Conservation (phyloP, 2,329 filamentous ascomycete species). For the Venturia nashicola region DNA sequence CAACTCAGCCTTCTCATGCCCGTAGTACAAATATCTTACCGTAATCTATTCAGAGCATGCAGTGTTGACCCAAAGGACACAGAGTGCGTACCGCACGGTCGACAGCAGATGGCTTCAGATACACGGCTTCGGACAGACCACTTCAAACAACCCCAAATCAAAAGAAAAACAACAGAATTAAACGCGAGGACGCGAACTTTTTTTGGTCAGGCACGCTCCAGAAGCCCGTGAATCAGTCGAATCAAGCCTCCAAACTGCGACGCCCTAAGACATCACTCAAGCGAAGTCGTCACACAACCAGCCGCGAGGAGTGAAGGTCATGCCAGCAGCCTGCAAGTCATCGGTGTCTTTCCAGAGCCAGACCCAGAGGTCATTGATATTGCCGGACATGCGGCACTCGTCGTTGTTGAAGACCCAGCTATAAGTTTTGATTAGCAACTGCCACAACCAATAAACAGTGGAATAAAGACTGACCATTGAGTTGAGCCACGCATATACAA, state of each 20-base stretch:
- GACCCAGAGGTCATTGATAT: neutral
- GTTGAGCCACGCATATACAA: neutral
- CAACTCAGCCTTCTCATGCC: too few species aligned
- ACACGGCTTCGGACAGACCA: too few species aligned
- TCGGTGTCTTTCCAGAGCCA: neutral
- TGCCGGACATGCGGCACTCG: neutral
- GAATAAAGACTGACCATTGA: neutral
- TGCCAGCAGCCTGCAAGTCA: neutral
- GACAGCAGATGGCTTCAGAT: too few species aligned
- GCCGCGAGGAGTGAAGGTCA: neutral
- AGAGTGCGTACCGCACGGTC: too few species aligned
- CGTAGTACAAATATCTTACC: too few species aligned
- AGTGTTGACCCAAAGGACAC: too few species aligned
- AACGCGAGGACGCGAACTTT: too few species aligned
- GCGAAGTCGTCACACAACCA: neutral
- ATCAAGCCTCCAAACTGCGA: neutral
- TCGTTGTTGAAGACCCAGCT: neutral
- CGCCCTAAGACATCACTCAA: neutral
- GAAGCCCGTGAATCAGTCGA: neutral
- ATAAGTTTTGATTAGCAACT: neutral
- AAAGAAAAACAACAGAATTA: too few species aligned
- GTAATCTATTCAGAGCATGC: too few species aligned
- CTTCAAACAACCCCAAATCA: too few species aligned
- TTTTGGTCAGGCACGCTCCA: neutral
- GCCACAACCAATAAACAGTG: too few species aligned